These are phyloP conservation scores for Pseudognaphalium luteoalbum DNA, from an alignment of 129 eudicot species.

Conservation along the genomic window DNA sequence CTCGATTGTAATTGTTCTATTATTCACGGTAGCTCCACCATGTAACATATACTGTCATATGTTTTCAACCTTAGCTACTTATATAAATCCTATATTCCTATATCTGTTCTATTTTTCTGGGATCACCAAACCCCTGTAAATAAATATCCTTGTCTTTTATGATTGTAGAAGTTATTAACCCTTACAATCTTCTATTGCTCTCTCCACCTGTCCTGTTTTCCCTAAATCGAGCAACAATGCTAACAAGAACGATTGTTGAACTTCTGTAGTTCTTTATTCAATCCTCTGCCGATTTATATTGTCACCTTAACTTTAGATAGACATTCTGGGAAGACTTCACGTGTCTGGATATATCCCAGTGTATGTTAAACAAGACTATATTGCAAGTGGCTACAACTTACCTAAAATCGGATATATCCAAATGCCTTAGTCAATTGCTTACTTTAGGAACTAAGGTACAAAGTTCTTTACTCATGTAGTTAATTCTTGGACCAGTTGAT, in stretches of 20 bases:
- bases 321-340: constrained; percentile 95
- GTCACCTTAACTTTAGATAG: constrained; percentile 54
- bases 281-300: constrained; percentile 7
- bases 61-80: neutral
- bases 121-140: neutral
- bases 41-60: neutral
- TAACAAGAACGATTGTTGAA: neutral
- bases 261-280: constrained; percentile 7
- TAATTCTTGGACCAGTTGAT: neutral
- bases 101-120: neutral
- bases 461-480: neutral
- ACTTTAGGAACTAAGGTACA: constrained; percentile 64
- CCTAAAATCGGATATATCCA: constrained; percentile 53
- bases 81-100: neutral
- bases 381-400: constrained; percentile 72
- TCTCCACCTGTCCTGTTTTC: neutral
- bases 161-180: neutral
- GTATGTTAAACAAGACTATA: constrained; percentile 80
- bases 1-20: constrained; percentile 5
- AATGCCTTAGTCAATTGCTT: constrained; percentile 52
- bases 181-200: neutral
- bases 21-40: constrained; percentile 22
- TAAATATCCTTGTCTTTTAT: neutral
- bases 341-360: constrained; percentile 87
- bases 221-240: neutral